Evolutionary conservation across 176 grass and related monocot genomes (phyloP), one percentile per base, ranked within the genome.

Genomic region (Musa schizocarpa): DNA sequence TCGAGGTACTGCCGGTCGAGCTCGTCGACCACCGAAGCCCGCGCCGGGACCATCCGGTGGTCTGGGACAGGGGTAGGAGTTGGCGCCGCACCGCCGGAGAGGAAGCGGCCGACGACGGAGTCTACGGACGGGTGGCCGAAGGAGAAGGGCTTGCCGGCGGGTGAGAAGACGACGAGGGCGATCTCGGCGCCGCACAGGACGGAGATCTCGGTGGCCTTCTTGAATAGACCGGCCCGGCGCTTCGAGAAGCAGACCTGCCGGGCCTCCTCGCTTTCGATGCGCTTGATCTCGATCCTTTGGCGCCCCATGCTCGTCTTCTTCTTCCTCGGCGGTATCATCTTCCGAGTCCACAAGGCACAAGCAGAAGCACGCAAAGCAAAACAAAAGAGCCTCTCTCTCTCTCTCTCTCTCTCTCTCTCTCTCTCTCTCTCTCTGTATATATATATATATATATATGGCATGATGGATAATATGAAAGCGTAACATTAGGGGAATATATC

Each of bases 201-300:
- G 14, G 83, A 80, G 17, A 95, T 72, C 83, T 95, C 88, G 53
- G 23, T 29, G 16, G 92, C 92, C 78, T 95, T 95, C 88, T 95
- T 90, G 81, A 84, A 74, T 16, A 61, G 57, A 5, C 57, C n/a
- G 16, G 5, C n/a, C 16, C 57, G 57, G 57, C 57, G 57, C 57
- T 61, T 61, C 5, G 57, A 61, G 57, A 61, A 61, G 57, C 16
- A 5, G 13, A 61, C 13, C 57, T 61, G 57, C 13, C 57, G 57
- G 16, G 57, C 57, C 0, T 13, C 13, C 13, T 61, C 57, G 57
- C 8, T 17, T n/a, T 61, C 57, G 57, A 61, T 61, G 16, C 12
- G 57, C 57, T 61, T 61, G 12, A 61, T 61, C 57, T 16, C 57
- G 57, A 17, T 61, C 57, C n/a, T 61, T 61, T n/a, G 57, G 5